Conservation (phyloP, 2,329 filamentous ascomycete genomes). For the Neobulgaria alba region DNA sequence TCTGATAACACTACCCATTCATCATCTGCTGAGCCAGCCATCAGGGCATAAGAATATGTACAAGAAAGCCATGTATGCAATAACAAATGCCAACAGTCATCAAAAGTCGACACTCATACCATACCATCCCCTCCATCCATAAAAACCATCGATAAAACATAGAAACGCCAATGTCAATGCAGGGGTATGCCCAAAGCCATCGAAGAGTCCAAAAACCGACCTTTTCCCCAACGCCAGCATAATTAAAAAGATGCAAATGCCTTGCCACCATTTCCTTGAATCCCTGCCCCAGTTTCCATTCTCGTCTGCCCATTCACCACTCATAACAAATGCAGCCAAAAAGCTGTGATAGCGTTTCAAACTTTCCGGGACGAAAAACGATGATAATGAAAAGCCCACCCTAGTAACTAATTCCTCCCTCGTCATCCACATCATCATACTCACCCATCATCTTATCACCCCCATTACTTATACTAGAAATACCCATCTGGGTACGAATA, state of each 20-base stretch:
- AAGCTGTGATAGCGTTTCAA: no score
- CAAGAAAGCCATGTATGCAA: no score
- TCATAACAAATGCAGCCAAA: not conserved
- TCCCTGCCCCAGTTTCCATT: slow-evolving; percentile 1
- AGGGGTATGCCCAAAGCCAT: not conserved
- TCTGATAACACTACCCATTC: no score
- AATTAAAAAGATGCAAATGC: slow-evolving; percentile 2
- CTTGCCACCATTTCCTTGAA: slow-evolving; percentile 3
- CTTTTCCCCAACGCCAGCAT: not conserved
- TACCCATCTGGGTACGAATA: slow-evolving; percentile 36
- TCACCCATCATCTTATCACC: slow-evolving; percentile 4
- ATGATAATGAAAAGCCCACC: no score
- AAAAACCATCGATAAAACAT: not conserved
- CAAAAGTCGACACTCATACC: no score
- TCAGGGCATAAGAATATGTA: no score
- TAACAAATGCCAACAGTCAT: no score
- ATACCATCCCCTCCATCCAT: no score
- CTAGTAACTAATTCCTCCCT: slow-evolving; percentile 24
- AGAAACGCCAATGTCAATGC: not conserved
- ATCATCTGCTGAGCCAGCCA: no score
- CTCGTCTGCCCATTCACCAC: not conserved
- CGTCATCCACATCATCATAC: slow-evolving; percentile 16
- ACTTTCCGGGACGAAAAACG: no score
- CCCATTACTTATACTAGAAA: slow-evolving; percentile 5
- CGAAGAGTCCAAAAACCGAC: no score